Base-by-base conservation (phyloP, 192 early-diverging fungal species). In the Podila clonocystis region DNA sequence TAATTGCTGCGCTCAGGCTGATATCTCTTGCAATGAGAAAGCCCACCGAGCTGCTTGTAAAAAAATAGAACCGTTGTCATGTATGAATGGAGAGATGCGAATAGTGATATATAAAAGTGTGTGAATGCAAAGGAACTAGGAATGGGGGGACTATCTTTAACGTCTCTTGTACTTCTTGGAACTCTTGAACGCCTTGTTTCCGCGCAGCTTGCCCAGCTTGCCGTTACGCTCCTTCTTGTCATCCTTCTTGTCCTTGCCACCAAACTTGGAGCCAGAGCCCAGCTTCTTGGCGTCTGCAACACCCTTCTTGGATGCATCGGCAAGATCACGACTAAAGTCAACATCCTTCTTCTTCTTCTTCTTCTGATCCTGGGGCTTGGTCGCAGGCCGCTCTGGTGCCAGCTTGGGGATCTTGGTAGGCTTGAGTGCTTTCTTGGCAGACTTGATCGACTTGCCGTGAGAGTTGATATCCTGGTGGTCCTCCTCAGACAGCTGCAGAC, bases 401-500 rank as follows among this genome's bases (percentile, higher is more conserved):
- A 74, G 38, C 49, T 69, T 76, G 45, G 68, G 65, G 17, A 85
- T 83, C 70, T 84, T 77, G 36, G 49, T 66, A 12, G 84, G 82
- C 65, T 71, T 72, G 50, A 82, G 67, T 12, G 84, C 75, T 33
- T 86, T 85, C 63, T 90, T 90, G 26, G 84, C 87, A n/a, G 80
- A 73, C 55, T 83, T 78, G 38, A 89, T 85, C 9, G 85, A 79
- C 22, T 82, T 82, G 26, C 63, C 28, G 28, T 75, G 82, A n/a
- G 73, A 75, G 41, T 20, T 71, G 50, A 86, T 82, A 11, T 84
- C 80, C 49, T 86, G 68, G 12, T 75, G 82, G 52, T 88, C 83
- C 36, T 86, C 85, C 68, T 87, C 82, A 26, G 83, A 67, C 17
- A 78, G 58, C 60, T 88, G 84, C 13, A 85, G 38, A 48, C 85